phyloP scores from a whole-genome alignment of 176 grass and related monocot species.

The Coix lacrymajobi region DNA sequence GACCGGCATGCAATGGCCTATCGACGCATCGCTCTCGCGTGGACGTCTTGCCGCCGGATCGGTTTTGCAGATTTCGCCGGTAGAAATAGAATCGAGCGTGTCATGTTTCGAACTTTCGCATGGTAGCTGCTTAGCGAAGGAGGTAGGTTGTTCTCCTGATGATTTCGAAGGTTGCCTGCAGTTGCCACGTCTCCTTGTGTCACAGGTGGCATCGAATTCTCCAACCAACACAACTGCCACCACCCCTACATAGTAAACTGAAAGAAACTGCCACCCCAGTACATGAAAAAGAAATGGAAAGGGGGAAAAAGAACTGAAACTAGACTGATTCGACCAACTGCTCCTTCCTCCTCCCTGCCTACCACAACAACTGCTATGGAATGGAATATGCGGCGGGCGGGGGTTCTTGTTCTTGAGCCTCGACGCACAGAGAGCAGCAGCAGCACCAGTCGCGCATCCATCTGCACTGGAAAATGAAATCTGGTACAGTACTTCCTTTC shows the following conservation, averaged over 20 bases:
- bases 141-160: neutral
- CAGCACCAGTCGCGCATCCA: neutral
- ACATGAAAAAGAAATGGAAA: neutral
- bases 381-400: neutral
- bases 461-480: too few species aligned
- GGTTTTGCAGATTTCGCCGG: neutral
- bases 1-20: too few species aligned
- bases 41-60: neutral
- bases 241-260: too few species aligned
- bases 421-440: neutral
- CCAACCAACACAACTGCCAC: neutral
- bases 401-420: neutral
- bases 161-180: neutral
- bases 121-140: too few species aligned
- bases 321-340: neutral
- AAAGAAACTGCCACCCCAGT: too few species aligned
- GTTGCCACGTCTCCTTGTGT: neutral
- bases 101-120: neutral
- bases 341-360: neutral
- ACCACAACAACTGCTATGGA: neutral
- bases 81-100: neutral
- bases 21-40: conserved; percentile 14
- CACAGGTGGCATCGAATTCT: neutral
- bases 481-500: too few species aligned
- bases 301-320: neutral